These are phyloP conservation scores for Oligophagozyma castellii DNA, from an alignment of 1,139 yeast genomes.

Conservation along the genomic window DNA sequence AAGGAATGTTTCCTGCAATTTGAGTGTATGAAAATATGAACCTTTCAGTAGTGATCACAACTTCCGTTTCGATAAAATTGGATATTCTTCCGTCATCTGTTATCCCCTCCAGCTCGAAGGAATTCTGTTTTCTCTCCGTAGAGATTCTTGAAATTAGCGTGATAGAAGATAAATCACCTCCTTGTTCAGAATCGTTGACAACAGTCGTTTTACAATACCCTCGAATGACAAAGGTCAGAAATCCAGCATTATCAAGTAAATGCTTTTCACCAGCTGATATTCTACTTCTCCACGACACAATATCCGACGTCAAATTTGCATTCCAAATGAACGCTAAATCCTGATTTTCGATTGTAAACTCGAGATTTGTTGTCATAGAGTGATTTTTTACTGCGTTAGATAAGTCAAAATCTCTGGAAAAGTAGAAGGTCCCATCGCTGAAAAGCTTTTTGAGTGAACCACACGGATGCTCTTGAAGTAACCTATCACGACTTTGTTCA, in stretches of 20 bases:
- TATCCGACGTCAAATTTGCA: slow-evolving; percentile 39
- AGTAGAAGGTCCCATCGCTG: slow-evolving; percentile 52
- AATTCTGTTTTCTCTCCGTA: slow-evolving; percentile 43
- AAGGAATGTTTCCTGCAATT: slow-evolving; percentile 56
- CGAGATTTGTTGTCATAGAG: slow-evolving; percentile 27
- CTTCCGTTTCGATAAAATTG: slow-evolving; percentile 53
- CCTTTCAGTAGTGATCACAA: slow-evolving; percentile 39
- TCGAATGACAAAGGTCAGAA: slow-evolving; percentile 44
- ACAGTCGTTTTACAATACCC: slow-evolving; percentile 47
- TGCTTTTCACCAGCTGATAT: slow-evolving; percentile 36
- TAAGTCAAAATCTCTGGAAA: slow-evolving; percentile 51
- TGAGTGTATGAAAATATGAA: slow-evolving; percentile 46
- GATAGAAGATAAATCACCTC: slow-evolving; percentile 30
- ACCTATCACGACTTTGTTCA: slow-evolving; percentile 25
- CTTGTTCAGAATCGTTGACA: slow-evolving; percentile 14
- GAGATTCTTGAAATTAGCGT: slow-evolving; percentile 59
- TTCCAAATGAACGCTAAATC: slow-evolving; percentile 58
- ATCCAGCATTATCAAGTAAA: slow-evolving; percentile 42
- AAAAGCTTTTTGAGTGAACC: slow-evolving; percentile 42
- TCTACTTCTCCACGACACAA: slow-evolving; percentile 45
- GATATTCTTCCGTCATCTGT: slow-evolving; percentile 62
- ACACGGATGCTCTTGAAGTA: slow-evolving; percentile 41
- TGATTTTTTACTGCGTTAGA: slow-evolving; percentile 51
- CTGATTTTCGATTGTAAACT: slow-evolving; percentile 30
- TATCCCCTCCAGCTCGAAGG: slow-evolving; percentile 56